A percentile compares a stretch with the other conserved stretches of the same genome.
Conservation (phyloP, 2,329 filamentous ascomycete genomes). For the Gremmenia infestans region DNA sequence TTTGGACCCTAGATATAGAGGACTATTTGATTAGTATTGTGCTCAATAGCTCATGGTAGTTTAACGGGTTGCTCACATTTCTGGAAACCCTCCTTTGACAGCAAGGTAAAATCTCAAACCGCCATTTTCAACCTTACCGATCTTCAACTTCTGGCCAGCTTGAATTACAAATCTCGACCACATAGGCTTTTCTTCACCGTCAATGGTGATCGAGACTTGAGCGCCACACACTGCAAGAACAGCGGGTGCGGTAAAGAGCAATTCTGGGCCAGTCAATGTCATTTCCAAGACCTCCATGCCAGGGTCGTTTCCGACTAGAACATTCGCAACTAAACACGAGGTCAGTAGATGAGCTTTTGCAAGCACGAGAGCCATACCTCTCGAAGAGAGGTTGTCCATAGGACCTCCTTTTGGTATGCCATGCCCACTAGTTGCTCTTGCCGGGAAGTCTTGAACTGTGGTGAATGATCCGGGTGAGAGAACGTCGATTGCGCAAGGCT, state of each 20-base stretch:
- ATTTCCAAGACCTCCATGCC: constrained; percentile 53
- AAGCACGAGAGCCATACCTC: neutral
- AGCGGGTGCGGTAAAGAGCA: constrained; percentile 50
- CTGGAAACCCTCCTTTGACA: neutral
- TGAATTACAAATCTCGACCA: neutral
- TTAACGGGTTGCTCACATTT: constrained; percentile 36
- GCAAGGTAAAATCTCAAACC: constrained; percentile 46
- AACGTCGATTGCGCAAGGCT: constrained; percentile 32
- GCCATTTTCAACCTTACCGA: constrained; percentile 47
- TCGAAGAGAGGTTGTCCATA: constrained; percentile 32
- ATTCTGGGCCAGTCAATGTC: constrained; percentile 53
- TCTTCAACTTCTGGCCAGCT: constrained; percentile 46
- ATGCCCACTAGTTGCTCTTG: constrained; percentile 35
- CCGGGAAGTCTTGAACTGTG: constrained; percentile 39
- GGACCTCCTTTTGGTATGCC: constrained; percentile 39
- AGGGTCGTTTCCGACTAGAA: constrained; percentile 51
- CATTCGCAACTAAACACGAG: constrained; percentile 44
- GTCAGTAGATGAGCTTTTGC: neutral
- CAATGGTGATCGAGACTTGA: constrained; percentile 45
- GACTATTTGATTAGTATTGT: constrained; percentile 28
- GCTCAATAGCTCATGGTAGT: constrained; percentile 30
- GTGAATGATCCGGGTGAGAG: constrained; percentile 34
- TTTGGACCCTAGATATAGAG: constrained; percentile 36
- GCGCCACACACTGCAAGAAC: constrained; percentile 54
- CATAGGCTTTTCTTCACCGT: constrained; percentile 39